phyloP scores from a whole-genome alignment of 2,329 filamentous ascomycete species.

The Paecilomyces niveus region DNA sequence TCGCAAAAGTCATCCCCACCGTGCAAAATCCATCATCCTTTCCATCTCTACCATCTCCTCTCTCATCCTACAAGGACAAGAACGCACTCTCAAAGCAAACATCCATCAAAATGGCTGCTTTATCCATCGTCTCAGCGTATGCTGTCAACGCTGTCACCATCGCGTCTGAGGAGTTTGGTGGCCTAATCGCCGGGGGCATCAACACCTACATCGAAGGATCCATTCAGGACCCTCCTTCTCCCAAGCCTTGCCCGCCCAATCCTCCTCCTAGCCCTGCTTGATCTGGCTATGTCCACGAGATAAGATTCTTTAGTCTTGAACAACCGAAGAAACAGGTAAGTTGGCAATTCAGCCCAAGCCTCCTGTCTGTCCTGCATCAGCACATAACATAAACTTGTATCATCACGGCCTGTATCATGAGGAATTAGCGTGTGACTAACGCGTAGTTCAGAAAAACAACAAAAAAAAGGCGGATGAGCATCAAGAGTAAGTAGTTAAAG shows the following conservation, averaged over 20 bases:
- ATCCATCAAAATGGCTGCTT: background rate
- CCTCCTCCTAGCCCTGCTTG: conserved; percentile 34
- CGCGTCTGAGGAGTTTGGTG: background rate
- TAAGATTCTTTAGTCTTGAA: background rate
- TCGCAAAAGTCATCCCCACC: background rate
- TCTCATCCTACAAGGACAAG: background rate
- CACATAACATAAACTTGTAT: background rate
- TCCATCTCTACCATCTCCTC: background rate
- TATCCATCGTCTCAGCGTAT: background rate
- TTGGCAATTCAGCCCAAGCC: background rate
- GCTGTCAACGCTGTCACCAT: background rate
- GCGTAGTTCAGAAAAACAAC: background rate
- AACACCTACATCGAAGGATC: conserved; percentile 3
- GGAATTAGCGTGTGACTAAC: background rate
- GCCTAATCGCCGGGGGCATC: background rate
- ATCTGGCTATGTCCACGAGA: background rate
- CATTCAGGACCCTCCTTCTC: conserved; percentile 17
- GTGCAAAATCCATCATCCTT: background rate
- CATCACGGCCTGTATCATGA: background rate
- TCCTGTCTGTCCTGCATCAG: background rate
- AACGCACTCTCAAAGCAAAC: background rate
- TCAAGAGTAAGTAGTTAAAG: background rate
- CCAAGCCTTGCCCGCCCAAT: conserved; percentile 30
- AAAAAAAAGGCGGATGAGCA: background rate
- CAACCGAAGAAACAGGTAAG: background rate